Base-by-base conservation (phyloP, 2,329 filamentous ascomycete genomes). In the Penicillium sp. region DNA sequence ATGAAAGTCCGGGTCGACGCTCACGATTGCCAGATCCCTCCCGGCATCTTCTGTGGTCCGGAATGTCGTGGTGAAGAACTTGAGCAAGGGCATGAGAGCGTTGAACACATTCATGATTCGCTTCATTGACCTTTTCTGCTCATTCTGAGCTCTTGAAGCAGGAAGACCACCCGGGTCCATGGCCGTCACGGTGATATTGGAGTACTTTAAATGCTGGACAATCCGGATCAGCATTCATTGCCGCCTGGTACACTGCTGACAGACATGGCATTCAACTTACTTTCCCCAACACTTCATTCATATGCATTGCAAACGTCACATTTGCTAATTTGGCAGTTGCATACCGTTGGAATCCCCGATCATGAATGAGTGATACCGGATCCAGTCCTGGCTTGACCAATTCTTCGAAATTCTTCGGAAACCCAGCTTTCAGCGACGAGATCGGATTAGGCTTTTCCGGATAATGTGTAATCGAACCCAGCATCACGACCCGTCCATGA, bases 291-390 rank as follows among this genome's bases (percentile, higher is more conserved):
- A 58, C 47, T 29, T 57, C 56, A 43, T 73, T 74, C 13, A 76
- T 51, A 27, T 68, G 67, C 48, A 73, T 68, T 51, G 65, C 68
- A 52, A 68, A 69, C 57, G 69, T 71, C 4, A 72, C 56, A 9
- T 68, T 58, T 3, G 66, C 71, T 11, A 72, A 53, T 53, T 76
- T 77, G 1, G 70, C 67, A 25, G 66, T 67, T 2, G 63, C 73
- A 53, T 76, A 77, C 45, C 71, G 59, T 45, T 72, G 65, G 29
- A 74, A 74, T 3, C 73, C 73, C 4, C 62, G 58, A 3, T 68
- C 73, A 24, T 65, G 51, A 24, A 66, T 61, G 13, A 75, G 66
- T 0, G 45, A 46, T 3, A 46, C 35, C 1, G 51, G 48, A 48
- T 72, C 67, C 3, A 57, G 46, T 0, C 40, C 27, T 1, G 70